Evolutionary conservation across 1,139 yeast genomes (phyloP).

Genomic region (Yamadazyma sp.): DNA sequence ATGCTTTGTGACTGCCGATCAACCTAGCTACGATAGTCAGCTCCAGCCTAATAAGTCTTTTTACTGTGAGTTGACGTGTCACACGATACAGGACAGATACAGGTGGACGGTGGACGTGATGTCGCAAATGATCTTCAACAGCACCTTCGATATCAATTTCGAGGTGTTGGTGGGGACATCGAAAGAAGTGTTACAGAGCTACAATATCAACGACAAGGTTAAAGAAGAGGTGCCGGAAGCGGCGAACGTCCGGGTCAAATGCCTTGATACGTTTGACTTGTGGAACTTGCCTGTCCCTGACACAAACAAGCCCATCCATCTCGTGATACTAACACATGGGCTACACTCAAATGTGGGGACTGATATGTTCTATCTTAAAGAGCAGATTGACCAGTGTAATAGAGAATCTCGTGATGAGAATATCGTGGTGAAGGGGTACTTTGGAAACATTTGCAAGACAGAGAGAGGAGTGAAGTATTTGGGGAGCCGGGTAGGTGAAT

Average conservation of each 20-base stretch:
- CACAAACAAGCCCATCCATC: slow-evolving; percentile 55
- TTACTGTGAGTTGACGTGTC: slow-evolving; percentile 45
- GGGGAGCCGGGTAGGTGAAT: slow-evolving; percentile 82
- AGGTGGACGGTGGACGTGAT: slow-evolving; percentile 85
- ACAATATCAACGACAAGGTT: too few species aligned
- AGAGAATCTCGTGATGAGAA: slow-evolving; percentile 46
- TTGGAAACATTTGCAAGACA: slow-evolving; percentile 84
- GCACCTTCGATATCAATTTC: slow-evolving; percentile 66
- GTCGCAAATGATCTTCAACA: slow-evolving; percentile 78
- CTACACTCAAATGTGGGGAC: slow-evolving; percentile 86
- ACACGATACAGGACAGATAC: slow-evolving; percentile 40
- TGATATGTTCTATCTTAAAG: slow-evolving; percentile 85
- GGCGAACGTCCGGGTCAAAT: slow-evolving; percentile 36
- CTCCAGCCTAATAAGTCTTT: slow-evolving; percentile 61
- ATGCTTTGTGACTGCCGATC: slow-evolving; percentile 66
- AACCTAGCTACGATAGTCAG: slow-evolving; percentile 70
- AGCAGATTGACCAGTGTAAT: slow-evolving; percentile 56
- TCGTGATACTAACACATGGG: slow-evolving; percentile 86
- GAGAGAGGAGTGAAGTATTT: slow-evolving; percentile 87
- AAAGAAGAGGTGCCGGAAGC: slow-evolving; percentile 12
- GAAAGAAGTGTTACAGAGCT: slow-evolving; percentile 32
- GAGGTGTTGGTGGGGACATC: slow-evolving; percentile 64
- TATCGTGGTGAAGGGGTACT: slow-evolving; percentile 76
- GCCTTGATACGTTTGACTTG: slow-evolving; percentile 64
- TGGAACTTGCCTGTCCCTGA: slow-evolving; percentile 64